phyloP scores from a whole-genome alignment of 495 filamentous ascomycete species.

The Pseudoneurospora amorphoporcata region DNA sequence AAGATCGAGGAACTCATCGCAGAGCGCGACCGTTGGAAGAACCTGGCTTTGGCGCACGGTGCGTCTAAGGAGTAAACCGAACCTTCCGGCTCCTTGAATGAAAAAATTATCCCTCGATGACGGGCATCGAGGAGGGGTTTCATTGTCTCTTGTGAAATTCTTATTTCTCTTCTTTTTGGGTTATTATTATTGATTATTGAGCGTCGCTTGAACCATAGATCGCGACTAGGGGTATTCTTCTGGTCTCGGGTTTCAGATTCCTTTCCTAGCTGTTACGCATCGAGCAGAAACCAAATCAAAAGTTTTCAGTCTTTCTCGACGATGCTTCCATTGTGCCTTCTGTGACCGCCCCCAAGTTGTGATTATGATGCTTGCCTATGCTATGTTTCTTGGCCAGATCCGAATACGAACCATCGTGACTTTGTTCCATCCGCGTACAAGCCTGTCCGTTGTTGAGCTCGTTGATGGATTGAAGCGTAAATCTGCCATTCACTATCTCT shows the following conservation, averaged over 20 bases:
- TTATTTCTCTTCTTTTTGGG: constrained; percentile 9
- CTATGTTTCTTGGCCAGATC: neutral
- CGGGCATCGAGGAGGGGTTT: constrained; percentile 20
- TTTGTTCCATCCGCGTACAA: neutral
- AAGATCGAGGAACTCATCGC: constrained; percentile 36
- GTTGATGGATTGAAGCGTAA: neutral
- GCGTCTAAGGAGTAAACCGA: constrained; percentile 23
- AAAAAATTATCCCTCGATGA: constrained; percentile 23
- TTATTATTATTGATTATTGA: neutral
- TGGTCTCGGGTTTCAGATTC: neutral
- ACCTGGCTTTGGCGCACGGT: constrained; percentile 35
- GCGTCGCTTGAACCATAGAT: neutral
- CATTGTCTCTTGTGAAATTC: constrained; percentile 8
- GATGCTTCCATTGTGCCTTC: neutral
- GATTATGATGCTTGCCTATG: neutral
- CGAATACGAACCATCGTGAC: neutral
- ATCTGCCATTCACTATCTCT: neutral
- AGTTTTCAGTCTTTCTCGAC: neutral
- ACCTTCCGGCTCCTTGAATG: constrained; percentile 20
- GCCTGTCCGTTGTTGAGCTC: neutral
- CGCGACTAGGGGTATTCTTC: neutral
- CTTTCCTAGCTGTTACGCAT: neutral
- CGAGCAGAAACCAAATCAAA: neutral
- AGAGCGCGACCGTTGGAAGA: constrained; percentile 52
- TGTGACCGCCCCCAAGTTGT: neutral